phyloP scores from a whole-genome alignment of 2,329 filamentous ascomycete species.

The Microcera coccophila region DNA sequence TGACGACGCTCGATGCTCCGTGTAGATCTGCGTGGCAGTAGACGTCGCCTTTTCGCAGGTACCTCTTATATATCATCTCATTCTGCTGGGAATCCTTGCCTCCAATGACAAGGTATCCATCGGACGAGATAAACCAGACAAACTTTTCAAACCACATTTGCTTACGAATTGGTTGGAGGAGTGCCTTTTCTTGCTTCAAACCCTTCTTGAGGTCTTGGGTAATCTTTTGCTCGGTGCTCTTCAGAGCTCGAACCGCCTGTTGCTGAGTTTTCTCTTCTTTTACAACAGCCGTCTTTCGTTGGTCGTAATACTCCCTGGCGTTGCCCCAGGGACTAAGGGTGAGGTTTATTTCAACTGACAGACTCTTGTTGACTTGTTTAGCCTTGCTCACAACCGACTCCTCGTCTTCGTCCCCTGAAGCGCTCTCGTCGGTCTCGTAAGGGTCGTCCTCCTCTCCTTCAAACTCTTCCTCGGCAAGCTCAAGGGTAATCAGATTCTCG shows the following conservation, averaged over 20 bases:
- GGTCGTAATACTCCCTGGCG: conserved; percentile 85
- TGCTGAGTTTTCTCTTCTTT: conserved; percentile 85
- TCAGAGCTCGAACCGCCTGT: conserved; percentile 77
- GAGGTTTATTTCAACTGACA: conserved; percentile 83
- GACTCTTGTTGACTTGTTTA: conserved; percentile 46
- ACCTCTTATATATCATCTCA: conserved; percentile 83
- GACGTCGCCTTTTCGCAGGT: conserved; percentile 83
- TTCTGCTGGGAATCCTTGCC: conserved; percentile 87
- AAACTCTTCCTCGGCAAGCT: conserved; percentile 67
- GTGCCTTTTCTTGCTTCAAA: conserved; percentile 85
- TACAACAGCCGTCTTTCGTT: conserved; percentile 75
- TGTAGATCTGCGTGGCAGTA: conserved; percentile 89
- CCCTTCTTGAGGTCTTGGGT: conserved; percentile 78
- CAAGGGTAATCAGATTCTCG: conserved; percentile 82
- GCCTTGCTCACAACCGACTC: conserved; percentile 33
- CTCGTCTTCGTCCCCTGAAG: conserved; percentile 34
- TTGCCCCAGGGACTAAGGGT: conserved; percentile 81
- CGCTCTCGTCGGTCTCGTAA: conserved; percentile 66
- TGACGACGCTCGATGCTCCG: conserved; percentile 77
- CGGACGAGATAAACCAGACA: conserved; percentile 88
- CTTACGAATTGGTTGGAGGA: conserved; percentile 76
- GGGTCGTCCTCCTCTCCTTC: conserved; percentile 58
- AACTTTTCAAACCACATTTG: conserved; percentile 98
- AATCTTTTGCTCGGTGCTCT: conserved; percentile 87
- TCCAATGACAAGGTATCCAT: conserved; percentile 87